Conservation (phyloP, 495 filamentous ascomycete species). For the Aspergillus cavernicola region DNA sequence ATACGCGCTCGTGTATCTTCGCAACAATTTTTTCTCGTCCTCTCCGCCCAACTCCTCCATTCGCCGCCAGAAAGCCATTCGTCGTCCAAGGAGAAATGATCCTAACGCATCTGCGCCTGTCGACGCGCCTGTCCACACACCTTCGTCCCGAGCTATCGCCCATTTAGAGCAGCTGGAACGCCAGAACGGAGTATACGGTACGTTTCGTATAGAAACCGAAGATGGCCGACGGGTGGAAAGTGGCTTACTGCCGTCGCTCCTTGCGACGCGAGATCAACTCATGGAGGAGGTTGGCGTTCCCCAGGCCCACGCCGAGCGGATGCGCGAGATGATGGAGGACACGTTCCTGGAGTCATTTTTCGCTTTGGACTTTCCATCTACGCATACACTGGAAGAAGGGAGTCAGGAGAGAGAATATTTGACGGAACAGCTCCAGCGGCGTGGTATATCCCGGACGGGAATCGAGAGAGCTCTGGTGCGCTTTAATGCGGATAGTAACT, state of each 20-base stretch:
- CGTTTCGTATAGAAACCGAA: constrained; percentile 47
- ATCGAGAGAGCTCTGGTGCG: constrained; percentile 38
- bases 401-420: constrained; percentile 36
- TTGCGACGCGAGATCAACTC: constrained; percentile 44
- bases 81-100: constrained; percentile 36
- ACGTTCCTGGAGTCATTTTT: constrained; percentile 49
- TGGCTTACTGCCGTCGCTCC: constrained; percentile 41
- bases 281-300: constrained; percentile 44
- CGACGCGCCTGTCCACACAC: constrained; percentile 29
- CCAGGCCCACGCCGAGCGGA: constrained; percentile 39
- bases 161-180: constrained; percentile 44
- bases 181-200: constrained; percentile 47
- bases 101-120: constrained; percentile 20
- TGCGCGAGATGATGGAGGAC: constrained; percentile 50
- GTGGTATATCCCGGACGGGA: constrained; percentile 39
- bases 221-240: constrained; percentile 47
- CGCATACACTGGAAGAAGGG: constrained; percentile 31
- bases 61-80: constrained; percentile 47
- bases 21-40: constrained; percentile 32
- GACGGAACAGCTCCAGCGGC: constrained; percentile 39
- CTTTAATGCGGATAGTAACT: constrained; percentile 43
- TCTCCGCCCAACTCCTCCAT: constrained; percentile 29
- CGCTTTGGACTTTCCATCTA: constrained; percentile 42
- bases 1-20: constrained; percentile 46
- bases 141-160: constrained; percentile 39